Evolutionary conservation across 208 protist genomes (phyloP), one percentile per base, ranked within the genome.

Genomic region (Trypanosoma congolense): DNA sequence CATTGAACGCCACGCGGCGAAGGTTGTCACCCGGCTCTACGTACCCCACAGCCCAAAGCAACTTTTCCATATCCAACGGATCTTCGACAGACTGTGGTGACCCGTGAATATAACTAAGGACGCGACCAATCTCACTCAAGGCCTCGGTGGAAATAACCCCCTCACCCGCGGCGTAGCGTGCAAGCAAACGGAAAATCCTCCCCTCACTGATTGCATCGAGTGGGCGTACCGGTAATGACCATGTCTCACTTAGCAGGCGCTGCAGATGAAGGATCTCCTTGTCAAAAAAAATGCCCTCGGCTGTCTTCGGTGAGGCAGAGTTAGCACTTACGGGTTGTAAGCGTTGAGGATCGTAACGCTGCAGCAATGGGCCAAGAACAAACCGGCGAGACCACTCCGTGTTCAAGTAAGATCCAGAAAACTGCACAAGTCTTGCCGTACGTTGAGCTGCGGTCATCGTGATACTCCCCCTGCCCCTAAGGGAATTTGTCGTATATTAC

Each of bases 311-410:
- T 12, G 48, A 1, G 14, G 28, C 16, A 64, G 49, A 19, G 14
- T n/a, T n/a, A n/a, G 51, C 19, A 31, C 21, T 26, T 9, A 28
- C 35, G 5, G 46, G 22, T 35, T 25, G 18, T 18, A 26, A 42
- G 0, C 36, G 33, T 14, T 55, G 30, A 3, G 83, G 77, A 25
- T 80, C 70, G 49, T 83, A 90, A 44, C 73, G 68, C 59, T 87
- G 83, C 9, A 93, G 68, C 12, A 93, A 60, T 2, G 75, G 75
- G 18, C 82, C 80, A n/a, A 93, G 57, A 29, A 93, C 79, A 45
- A 93, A 93, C 42, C 73, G 70, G 0, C 81, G 74, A n/a, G 80
- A 78, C 83, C 87, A 93, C 19, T 36, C 12, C 26, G 33, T 50
- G 41, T 73, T 80, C 35, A 73, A 61, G 53, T 81, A 89, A 25